Evolutionary conservation across 768 basidiomycete species (phyloP), one percentile per base, ranked within the genome.

Genomic region (Psilocybe cubensis): DNA sequence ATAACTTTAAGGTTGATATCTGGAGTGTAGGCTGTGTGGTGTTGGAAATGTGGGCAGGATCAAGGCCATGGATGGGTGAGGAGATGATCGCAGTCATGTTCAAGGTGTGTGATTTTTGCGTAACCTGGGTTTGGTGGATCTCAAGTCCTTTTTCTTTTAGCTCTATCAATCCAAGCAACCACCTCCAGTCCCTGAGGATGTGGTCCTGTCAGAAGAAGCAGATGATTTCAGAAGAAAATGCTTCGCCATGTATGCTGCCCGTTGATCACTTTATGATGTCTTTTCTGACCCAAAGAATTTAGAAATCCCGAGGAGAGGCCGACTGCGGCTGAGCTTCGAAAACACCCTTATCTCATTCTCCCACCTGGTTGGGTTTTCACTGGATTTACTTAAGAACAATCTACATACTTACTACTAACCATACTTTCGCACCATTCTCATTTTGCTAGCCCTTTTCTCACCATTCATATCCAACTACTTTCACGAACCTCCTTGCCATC

Each of bases 11-110:
- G 76, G 88, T 97, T 48, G 97, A 99, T 69, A 96, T 99, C 62
- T 99, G 97, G 97, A 95, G 94, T 71, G 84, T 98, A 4, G 97
- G 97, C 1, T 99, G 97, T 75, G 92, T 98, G n/a, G 91, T 96
- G 14, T 80, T 98, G 62, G 97, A 99, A 73, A 99, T 99, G 97
- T 96, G 94, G 89, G 91, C 92, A 20, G 97, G 97, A n/a, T 84
- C 87, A 68, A 79, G 96, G 43, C 97, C 97, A 2, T 99, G 97
- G 97, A 86, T 81, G 24, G 89, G 92, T 25, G 91, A 96, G 63
- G 92, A 96, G 72, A 85, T 85, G 61, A 83, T 98, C 58, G 89
- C 92, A 1, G 95, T 98, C 57, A 92, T 99, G 88, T 91, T 92
- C 74, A 93, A 96, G 83, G 96, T 94, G 67, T 55, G 81, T 70